Evolutionary conservation across 2,329 filamentous ascomycete species (phyloP).

Genomic region (Nakataea oryzae): DNA sequence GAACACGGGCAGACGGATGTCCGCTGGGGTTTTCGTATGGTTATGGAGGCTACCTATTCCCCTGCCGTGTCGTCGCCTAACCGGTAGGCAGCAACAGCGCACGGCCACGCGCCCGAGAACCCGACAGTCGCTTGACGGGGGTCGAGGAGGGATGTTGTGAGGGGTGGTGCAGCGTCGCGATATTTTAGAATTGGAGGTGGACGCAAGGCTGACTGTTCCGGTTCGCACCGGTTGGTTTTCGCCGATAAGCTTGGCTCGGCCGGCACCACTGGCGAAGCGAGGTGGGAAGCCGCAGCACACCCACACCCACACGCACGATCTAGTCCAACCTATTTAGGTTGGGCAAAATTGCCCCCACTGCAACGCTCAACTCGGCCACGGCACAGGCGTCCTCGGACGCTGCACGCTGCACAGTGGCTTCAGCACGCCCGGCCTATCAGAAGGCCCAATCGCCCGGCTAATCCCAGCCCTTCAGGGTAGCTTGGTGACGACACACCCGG

Average conservation of each 20-base stretch:
- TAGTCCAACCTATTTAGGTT: too few relatives aligned
- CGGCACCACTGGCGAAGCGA: neutral
- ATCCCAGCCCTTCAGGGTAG: neutral
- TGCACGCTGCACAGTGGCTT: neutral
- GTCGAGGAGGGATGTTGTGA: too few relatives aligned
- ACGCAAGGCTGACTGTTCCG: neutral
- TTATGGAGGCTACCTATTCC: neutral
- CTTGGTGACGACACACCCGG: neutral
- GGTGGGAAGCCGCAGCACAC: too few relatives aligned
- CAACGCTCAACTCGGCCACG: neutral
- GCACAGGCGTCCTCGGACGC: neutral
- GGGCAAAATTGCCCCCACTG: neutral
- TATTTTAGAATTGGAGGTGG: neutral
- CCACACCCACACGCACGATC: too few relatives aligned
- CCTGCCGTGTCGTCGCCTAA: neutral
- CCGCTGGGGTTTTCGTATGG: neutral
- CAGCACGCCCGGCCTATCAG: constrained; percentile 6
- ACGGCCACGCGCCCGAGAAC: neutral
- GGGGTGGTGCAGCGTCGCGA: too few relatives aligned
- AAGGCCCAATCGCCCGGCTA: constrained; percentile 3
- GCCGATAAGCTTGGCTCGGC: neutral
- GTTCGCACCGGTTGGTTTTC: neutral
- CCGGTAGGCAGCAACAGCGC: too few relatives aligned
- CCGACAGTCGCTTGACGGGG: neutral
- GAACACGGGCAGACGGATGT: neutral